phyloP scores from a whole-genome alignment of 176 grass and related monocot genomes.

The Aegilops speltoides region DNA sequence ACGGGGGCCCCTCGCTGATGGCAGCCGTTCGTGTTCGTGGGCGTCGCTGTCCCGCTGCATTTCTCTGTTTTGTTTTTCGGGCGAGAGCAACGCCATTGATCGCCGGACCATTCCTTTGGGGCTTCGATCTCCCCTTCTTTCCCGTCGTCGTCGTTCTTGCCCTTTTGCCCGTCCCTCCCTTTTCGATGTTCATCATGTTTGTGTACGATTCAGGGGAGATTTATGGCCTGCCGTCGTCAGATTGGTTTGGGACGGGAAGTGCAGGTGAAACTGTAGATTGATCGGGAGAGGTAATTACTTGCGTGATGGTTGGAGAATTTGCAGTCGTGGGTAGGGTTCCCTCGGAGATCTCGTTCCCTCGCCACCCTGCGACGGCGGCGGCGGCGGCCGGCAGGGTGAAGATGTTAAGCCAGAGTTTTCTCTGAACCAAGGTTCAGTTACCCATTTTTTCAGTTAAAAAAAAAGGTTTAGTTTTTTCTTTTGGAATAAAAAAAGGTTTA shows the following conservation, averaged over 20 bases:
- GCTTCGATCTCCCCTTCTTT: conserved; percentile 36
- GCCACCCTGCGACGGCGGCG: background rate
- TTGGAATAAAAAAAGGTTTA: too few species aligned
- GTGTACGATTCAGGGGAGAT: background rate
- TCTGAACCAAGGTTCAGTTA: too few species aligned
- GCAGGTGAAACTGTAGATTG: background rate
- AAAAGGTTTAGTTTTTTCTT: too few species aligned
- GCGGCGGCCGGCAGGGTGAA: background rate
- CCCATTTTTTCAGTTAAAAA: too few species aligned
- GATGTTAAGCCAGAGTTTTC: too few species aligned
- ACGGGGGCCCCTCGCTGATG: conserved; percentile 29
- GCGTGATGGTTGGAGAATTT: background rate
- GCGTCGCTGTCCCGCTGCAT: conserved; percentile 9
- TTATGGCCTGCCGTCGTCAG: background rate
- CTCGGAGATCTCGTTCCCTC: background rate
- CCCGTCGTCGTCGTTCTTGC: background rate
- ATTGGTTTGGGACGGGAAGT: background rate
- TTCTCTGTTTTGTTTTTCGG: background rate
- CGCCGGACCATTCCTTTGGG: conserved; percentile 49
- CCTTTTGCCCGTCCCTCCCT: background rate
- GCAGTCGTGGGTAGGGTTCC: background rate
- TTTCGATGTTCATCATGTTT: conserved; percentile 36
- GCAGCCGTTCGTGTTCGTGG: conserved; percentile 17
- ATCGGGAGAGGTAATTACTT: background rate
- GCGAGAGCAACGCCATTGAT: background rate